A percentile compares a stretch with the other conserved stretches of the same genome.
These are phyloP conservation scores for Amylocarpus encephaloides DNA, from an alignment of 2,329 filamentous ascomycete species.

Conservation along the genomic window DNA sequence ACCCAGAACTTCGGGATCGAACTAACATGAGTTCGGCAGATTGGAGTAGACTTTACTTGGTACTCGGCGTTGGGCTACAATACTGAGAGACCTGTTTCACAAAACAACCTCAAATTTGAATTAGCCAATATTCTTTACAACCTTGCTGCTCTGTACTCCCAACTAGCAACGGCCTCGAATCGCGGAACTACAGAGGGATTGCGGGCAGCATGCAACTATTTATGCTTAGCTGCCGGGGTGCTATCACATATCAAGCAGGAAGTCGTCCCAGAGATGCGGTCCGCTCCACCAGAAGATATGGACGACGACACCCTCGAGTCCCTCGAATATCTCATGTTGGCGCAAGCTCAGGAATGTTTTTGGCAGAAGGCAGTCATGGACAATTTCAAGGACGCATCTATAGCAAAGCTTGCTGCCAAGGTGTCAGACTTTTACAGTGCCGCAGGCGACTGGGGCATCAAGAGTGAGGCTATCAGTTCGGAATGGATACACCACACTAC, in stretches of 20 bases:
- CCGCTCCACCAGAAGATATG: constrained; percentile 90
- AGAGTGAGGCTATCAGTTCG: constrained; percentile 82
- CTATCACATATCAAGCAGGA: constrained; percentile 69
- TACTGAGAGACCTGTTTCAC: constrained; percentile 61
- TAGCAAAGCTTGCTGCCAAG: constrained; percentile 83
- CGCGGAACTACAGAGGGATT: constrained; percentile 74
- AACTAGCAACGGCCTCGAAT: constrained; percentile 77
- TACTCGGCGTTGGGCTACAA: constrained; percentile 92
- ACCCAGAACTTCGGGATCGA: not conserved
- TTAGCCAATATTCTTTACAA: constrained; percentile 92
- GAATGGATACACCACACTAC: constrained; percentile 98
- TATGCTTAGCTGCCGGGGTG: constrained; percentile 80
- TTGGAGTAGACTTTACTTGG: constrained; percentile 94
- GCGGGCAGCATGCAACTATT: constrained; percentile 83
- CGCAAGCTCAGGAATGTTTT: constrained; percentile 94
- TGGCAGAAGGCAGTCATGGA: constrained; percentile 98
- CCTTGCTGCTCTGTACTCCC: constrained; percentile 85
- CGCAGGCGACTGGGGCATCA: constrained; percentile 78
- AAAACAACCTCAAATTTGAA: constrained; percentile 70
- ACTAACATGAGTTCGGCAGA: constrained; percentile 41
- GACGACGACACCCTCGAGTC: constrained; percentile 81
- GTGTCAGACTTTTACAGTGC: constrained; percentile 87
- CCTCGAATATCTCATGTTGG: constrained; percentile 75
- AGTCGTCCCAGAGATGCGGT: constrained; percentile 75
- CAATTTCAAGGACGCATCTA: constrained; percentile 82